phyloP scores from a whole-genome alignment of 768 basidiomycete species.

The Boletus subparvulus region DNA sequence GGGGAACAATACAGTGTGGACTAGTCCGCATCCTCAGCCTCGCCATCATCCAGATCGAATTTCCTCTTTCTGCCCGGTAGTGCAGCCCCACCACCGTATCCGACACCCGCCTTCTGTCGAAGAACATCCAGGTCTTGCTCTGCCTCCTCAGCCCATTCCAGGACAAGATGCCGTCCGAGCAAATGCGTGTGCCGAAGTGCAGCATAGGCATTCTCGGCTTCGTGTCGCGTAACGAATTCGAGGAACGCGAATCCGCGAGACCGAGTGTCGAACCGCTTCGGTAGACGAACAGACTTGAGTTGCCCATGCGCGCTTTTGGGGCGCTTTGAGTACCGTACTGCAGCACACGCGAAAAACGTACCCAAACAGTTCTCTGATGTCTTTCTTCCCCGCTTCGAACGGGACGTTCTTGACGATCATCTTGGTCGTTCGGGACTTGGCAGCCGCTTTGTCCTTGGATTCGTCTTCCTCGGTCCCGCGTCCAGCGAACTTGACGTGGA shows the following conservation, averaged over 20 bases:
- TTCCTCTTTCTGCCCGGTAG: slow-evolving; percentile 79
- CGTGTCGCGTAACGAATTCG: slow-evolving; percentile 86
- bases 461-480: slow-evolving; percentile 66
- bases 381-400: slow-evolving; percentile 94
- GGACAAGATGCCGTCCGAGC: slow-evolving; percentile 89
- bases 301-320: slow-evolving; percentile 75
- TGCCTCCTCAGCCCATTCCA: slow-evolving; percentile 90
- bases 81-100: slow-evolving; percentile 65
- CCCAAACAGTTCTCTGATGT: slow-evolving; percentile 87
- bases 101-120: slow-evolving; percentile 77
- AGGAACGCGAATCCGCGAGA: slow-evolving; percentile 96
- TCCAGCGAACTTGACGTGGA: slow-evolving; percentile 85
- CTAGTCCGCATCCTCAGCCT: slow-evolving; percentile 30
- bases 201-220: slow-evolving; percentile 86
- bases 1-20: background rate
- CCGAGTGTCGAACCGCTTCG: slow-evolving; percentile 85
- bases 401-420: slow-evolving; percentile 98
- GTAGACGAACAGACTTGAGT: slow-evolving; percentile 91
- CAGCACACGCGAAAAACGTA: slow-evolving; percentile 39
- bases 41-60: slow-evolving; percentile 50
- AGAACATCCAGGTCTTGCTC: slow-evolving; percentile 76
- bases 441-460: slow-evolving; percentile 36
- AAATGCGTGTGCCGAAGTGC: slow-evolving; percentile 93
- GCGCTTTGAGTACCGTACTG: background rate
- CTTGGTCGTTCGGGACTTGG: slow-evolving; percentile 78